These are phyloP conservation scores for Euphorbia tirucalli DNA, from an alignment of 345 rosid genomes.

Conservation along the genomic window DNA sequence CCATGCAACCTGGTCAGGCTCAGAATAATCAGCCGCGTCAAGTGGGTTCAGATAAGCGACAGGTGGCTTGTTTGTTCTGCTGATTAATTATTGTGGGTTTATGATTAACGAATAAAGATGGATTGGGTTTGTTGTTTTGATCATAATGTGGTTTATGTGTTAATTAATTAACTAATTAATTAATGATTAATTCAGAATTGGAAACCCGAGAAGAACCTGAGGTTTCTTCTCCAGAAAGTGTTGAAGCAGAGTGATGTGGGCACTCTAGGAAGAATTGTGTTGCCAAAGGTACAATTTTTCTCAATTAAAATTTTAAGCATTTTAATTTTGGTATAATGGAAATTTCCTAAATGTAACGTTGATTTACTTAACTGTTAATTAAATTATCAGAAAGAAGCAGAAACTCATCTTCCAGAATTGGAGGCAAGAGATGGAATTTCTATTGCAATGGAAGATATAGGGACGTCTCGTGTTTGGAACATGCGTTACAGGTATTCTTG, in stretches of 20 bases:
- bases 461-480: slow-evolving; percentile 96
- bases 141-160: not conserved
- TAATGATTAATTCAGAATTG: slow-evolving; percentile 48
- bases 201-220: slow-evolving; percentile 89
- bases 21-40: slow-evolving; percentile 58
- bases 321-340: not conserved
- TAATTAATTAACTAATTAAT: not conserved
- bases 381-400: slow-evolving; percentile 76
- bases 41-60: slow-evolving; percentile 56
- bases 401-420: slow-evolving; percentile 89
- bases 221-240: slow-evolving; percentile 92
- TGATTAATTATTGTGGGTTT: too few species aligned
- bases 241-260: slow-evolving; percentile 99
- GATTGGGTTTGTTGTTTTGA: not conserved
- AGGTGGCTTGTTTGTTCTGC: slow-evolving; percentile 36
- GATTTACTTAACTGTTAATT: not conserved
- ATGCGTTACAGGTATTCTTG: slow-evolving; percentile 82
- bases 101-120: not conserved
- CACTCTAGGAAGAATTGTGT: slow-evolving; percentile 88
- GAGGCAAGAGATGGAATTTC: slow-evolving; percentile 97
- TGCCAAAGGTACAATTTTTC: slow-evolving; percentile 60
- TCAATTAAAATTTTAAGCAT: too few species aligned
- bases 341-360: too few species aligned
- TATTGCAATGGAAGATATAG: slow-evolving; percentile 96
- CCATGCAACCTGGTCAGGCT: slow-evolving; percentile 40